Evolutionary conservation across 108 stramenopile species (phyloP).

Genomic region (Skeletonema grethae): DNA sequence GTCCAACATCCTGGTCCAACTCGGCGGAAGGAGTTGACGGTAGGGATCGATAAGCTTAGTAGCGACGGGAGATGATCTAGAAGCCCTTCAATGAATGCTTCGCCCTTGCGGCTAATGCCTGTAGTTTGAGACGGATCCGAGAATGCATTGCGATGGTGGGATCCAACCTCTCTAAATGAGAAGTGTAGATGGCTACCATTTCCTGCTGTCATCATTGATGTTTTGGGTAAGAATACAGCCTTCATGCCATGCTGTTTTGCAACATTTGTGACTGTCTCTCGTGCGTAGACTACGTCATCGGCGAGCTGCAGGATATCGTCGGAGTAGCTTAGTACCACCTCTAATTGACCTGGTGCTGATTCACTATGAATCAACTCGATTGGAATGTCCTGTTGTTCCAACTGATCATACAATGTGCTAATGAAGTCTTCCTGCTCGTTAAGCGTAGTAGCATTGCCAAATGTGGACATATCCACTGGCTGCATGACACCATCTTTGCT

Average conservation of each 20-base stretch:
- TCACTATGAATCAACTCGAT: constrained; percentile 76
- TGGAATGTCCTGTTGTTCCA: constrained; percentile 65
- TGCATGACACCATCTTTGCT: constrained; percentile 21
- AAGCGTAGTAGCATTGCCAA: constrained; percentile 62
- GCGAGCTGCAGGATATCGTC: constrained; percentile 61
- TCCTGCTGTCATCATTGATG: constrained; percentile 60
- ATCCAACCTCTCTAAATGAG: constrained; percentile 50
- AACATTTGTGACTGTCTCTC: constrained; percentile 72
- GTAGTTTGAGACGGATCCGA: constrained; percentile 21
- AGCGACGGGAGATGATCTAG: constrained; percentile 67
- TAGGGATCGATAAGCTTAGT: constrained; percentile 70
- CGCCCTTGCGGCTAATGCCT: constrained; percentile 47
- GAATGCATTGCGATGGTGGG: constrained; percentile 38
- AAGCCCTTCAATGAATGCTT: constrained; percentile 79
- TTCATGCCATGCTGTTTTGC: constrained; percentile 56
- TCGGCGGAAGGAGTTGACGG: constrained; percentile 75
- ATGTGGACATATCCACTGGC: constrained; percentile 66
- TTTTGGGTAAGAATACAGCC: constrained; percentile 79
- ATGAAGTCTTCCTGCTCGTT: constrained; percentile 82
- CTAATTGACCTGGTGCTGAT: constrained; percentile 78
- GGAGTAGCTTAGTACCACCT: constrained; percentile 69
- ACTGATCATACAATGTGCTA: constrained; percentile 59
- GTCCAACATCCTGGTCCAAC: constrained; percentile 90
- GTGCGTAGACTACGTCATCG: constrained; percentile 66
- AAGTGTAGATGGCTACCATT: constrained; percentile 83